These are phyloP conservation scores for Pterothamnion heteromorphum DNA, from an alignment of 31 red algal genomes.

Conservation along the genomic window DNA sequence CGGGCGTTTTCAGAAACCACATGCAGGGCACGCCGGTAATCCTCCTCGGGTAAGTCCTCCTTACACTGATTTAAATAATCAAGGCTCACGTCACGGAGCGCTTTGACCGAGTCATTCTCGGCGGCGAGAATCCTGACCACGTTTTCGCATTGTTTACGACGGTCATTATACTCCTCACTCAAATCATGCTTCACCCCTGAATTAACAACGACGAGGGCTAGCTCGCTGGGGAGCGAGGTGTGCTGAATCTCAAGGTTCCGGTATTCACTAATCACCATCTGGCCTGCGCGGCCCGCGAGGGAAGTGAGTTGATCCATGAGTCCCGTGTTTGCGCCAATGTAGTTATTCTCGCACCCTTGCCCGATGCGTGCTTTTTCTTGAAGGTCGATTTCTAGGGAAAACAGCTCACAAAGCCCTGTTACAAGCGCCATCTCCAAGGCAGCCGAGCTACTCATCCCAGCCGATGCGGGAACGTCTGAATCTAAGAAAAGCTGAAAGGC, in stretches of 20 bases:
- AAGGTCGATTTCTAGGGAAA: conserved; percentile 40
- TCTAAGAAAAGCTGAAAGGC: background rate
- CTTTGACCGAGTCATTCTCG: conserved; percentile 59
- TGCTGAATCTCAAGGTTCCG: too few species aligned
- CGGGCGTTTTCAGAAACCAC: conserved; percentile 82
- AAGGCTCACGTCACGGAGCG: conserved; percentile 74
- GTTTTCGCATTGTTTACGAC: conserved; percentile 61
- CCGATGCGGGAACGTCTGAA: conserved; percentile 81
- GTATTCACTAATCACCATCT: too few species aligned
- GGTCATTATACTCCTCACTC: conserved; percentile 70
- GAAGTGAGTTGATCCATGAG: conserved; percentile 99
- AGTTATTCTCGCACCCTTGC: conserved; percentile 86
- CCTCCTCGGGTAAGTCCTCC: conserved; percentile 53
- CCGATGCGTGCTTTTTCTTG: conserved; percentile 64
- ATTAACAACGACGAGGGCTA: conserved; percentile 79
- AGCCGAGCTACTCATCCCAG: conserved; percentile 79
- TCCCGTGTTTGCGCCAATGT: conserved; percentile 78
- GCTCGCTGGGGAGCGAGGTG: too few species aligned
- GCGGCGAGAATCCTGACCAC: too few species aligned
- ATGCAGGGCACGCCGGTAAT: conserved; percentile 68
- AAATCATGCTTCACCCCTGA: conserved; percentile 74
- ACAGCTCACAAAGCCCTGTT: conserved; percentile 62
- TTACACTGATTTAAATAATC: conserved; percentile 64
- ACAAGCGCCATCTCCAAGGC: conserved; percentile 79
- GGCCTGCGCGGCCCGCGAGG: too few species aligned